phyloP scores from a whole-genome alignment of 768 basidiomycete species.

The Dendrothele bispora region DNA sequence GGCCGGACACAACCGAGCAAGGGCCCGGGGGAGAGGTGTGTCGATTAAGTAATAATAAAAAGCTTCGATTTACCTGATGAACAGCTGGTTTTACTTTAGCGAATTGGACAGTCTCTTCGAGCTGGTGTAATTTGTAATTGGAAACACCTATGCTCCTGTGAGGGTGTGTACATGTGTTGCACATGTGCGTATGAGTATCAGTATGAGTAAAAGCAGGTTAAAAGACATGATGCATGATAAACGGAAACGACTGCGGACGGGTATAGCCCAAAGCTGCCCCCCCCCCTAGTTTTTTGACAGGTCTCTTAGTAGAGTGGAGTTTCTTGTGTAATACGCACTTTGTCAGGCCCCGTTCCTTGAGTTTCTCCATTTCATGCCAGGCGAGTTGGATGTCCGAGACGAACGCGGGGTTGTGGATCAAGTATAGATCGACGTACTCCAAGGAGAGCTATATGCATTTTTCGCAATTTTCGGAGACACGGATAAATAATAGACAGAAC shows the following conservation, averaged over 20 bases:
- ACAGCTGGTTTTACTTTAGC: constrained; percentile 63
- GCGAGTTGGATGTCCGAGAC: constrained; percentile 31
- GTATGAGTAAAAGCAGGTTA: constrained; percentile 10
- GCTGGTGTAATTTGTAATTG: constrained; percentile 52
- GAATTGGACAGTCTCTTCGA: constrained; percentile 63
- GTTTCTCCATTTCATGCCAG: constrained; percentile 60
- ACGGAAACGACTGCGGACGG: no score
- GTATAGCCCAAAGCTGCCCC: no score
- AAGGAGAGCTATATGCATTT: constrained; percentile 52
- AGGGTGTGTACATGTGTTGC: no score
- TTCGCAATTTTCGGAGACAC: no score
- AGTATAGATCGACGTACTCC: constrained; percentile 65
- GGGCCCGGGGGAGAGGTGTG: no score
- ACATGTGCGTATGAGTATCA: neutral
- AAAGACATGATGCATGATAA: neutral
- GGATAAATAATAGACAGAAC: no score
- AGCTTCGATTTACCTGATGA: constrained; percentile 62
- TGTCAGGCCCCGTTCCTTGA: constrained; percentile 44
- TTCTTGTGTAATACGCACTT: constrained; percentile 28
- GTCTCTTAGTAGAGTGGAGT: no score
- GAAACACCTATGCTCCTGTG: constrained; percentile 79
- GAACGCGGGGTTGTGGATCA: constrained; percentile 55
- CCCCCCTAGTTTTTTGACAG: no score
- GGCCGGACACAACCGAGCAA: no score
- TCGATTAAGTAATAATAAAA: no score